Base-by-base conservation (phyloP, 495 filamentous ascomycete species). In the Hyaloscypha variabilis region DNA sequence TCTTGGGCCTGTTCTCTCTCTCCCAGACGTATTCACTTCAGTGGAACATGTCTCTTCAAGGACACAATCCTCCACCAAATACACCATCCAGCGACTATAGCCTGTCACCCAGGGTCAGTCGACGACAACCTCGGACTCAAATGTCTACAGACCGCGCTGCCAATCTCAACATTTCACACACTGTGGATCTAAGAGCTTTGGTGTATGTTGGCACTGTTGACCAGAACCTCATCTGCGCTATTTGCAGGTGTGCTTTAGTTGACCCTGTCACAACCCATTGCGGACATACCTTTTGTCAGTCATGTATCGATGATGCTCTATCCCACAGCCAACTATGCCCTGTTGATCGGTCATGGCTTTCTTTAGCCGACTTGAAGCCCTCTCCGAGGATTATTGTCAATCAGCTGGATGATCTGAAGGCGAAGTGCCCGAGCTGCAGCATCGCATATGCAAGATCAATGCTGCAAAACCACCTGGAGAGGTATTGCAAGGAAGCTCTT, bases 141-240 rank as follows among this genome's bases (percentile, higher is more conserved):
- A 29, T 4, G 49, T 3, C 28, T 19, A 51, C n/a, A 58, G 51
- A 46, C 46, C 50, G 51, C 50, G 31, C 30, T 25, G 39, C 14
- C 49, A 62, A 29, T 25, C 55, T 63, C 30, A 71, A 71, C 25
- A 25, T 72, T 14, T 52, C 30, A 29, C 66, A 69, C 25, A 58
- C 26, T 13, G 36, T 85, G 28, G 91, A 96, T 72, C 78, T 92
- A 59, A 84, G 90, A 63, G 73, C 80, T 23, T 81, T 96, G 63
- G 90, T 92, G 39, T 92, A 94, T 74, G 80, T 88, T 58, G 81
- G 80, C 24, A 72, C 77, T 31, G 85, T 89, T 64, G 92, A 96
- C 75, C 84, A 88, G 65, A 91, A 93, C 66, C 83, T 96, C 21
- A 85, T 92, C 75, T 97, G 92, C 67, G 85, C 91, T 10, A 93